Evolutionary conservation across 2,329 filamentous ascomycete species (phyloP), one percentile per base, ranked within the genome.

Genomic region (Dothistroma pini): DNA sequence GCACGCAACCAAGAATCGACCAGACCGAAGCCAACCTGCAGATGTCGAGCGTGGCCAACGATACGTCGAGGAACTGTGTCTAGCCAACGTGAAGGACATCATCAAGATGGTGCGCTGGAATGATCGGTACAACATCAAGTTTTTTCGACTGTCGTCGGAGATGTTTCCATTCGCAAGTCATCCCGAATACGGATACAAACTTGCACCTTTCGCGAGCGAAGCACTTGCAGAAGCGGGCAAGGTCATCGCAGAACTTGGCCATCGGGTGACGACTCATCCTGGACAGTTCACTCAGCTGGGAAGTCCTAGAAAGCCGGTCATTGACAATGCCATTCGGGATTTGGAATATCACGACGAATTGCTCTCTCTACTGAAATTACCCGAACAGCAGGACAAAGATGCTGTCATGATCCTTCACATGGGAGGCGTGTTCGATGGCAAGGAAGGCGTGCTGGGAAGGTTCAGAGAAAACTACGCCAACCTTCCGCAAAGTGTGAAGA

Each of bases 101-200:
- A 78, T 83, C 60, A 96, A 96, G 75, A 91, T 97, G 85, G 71
- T 97, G 9, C 84, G 86, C 1, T 97, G 93, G 93, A 97, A 97
- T 71, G 88, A 96, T 66, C 89, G 86, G 67, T 97, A 93, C 66
- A 88, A 89, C 44, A 97, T 97, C 76, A 93, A 87, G 68, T 97
- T 97, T 74, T 86, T 97, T 84, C 86, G 93, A 1, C 80, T 97
- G 21, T 96, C 91, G 68, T 96, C 91, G 58, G 93, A 97, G 69
- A 97, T 97, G 90, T 97, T 97, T 66, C 93, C 93, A 0, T 97
- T 97, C 74, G 93, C 93, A 1, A 96, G 90, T 66, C 93, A 97
- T 70, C 83, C 84, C 25, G 89, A 91, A 63, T 89, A 96, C 66
- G 93, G 93, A 0, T 97, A 97, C 75, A 89, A 86, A 67, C 81